phyloP scores from a whole-genome alignment of 306 rosid genomes.

The Quercus cerris region DNA sequence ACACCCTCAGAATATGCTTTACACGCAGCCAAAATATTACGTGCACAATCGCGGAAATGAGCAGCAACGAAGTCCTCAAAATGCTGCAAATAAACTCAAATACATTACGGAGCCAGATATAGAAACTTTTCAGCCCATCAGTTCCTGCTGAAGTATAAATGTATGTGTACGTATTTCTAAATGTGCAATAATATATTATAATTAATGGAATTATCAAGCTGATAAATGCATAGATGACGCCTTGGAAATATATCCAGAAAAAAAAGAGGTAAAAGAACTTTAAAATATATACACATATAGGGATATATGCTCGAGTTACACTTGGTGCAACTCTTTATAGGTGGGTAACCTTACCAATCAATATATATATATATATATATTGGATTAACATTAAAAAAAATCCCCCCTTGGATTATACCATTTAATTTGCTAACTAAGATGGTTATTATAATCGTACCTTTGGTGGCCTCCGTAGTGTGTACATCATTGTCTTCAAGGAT shows the following conservation, averaged over 20 bases:
- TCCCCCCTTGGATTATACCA: neutral
- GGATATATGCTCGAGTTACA: too few species aligned
- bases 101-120: neutral
- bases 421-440: neutral
- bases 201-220: neutral
- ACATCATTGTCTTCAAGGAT: constrained; percentile 75
- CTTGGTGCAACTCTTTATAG: too few species aligned
- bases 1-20: constrained; percentile 56
- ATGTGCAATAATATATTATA: neutral
- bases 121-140: neutral
- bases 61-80: constrained; percentile 63
- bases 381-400: too few species aligned
- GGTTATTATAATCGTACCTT: constrained; percentile 38
- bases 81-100: constrained; percentile 44
- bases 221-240: neutral
- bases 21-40: constrained; percentile 55
- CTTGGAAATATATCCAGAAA: neutral
- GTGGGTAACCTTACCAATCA: too few species aligned
- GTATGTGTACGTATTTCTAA: neutral
- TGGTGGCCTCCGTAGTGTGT: constrained; percentile 66
- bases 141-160: neutral
- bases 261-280: neutral
- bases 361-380: too few species aligned
- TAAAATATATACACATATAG: too few species aligned
- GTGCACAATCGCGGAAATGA: constrained; percentile 51